Evolutionary conservation across 805 yeast species (phyloP).

Genomic region (Diddensiella santjacobensis): DNA sequence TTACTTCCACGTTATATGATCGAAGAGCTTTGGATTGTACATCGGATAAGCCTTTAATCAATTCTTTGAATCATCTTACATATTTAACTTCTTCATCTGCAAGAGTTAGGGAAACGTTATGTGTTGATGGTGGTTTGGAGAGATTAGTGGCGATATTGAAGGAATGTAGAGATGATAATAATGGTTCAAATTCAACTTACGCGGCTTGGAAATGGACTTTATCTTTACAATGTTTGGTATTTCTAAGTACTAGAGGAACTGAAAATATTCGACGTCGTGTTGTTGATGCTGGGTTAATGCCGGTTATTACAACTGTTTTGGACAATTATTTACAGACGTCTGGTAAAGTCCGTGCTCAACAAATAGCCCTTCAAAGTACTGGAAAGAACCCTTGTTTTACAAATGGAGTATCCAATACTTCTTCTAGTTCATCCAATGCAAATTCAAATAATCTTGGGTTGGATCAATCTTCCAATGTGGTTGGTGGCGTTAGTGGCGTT

Average conservation of each 20-base stretch:
- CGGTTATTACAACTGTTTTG: slow-evolving; percentile 84
- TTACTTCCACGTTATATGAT: slow-evolving; percentile 85
- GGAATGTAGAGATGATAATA: slow-evolving; percentile 53
- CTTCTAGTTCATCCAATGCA: slow-evolving; percentile 12
- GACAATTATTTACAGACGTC: slow-evolving; percentile 63
- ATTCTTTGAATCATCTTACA: slow-evolving; percentile 85
- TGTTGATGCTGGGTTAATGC: slow-evolving; percentile 87
- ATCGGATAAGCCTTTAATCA: slow-evolving; percentile 82
- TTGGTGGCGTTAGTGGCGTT: slow-evolving; percentile 1
- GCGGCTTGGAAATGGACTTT: slow-evolving; percentile 98
- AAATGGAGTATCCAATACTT: slow-evolving; percentile 1
- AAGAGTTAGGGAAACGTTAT: slow-evolving; percentile 84
- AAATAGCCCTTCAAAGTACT: background rate
- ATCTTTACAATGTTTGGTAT: slow-evolving; percentile 86
- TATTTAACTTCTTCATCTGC: slow-evolving; percentile 81
- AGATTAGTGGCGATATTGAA: slow-evolving; percentile 79
- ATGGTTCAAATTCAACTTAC: slow-evolving; percentile 35
- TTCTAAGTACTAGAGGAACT: slow-evolving; percentile 90
- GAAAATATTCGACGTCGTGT: slow-evolving; percentile 80
- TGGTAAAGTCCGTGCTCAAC: background rate
- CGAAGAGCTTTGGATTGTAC: slow-evolving; percentile 90
- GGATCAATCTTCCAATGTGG: background rate
- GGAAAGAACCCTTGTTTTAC: background rate
- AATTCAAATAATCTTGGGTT: background rate
- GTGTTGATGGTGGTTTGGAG: slow-evolving; percentile 89